Conservation (phyloP, 768 basidiomycete genomes). For the Tricholoma bakamatsutake region DNA sequence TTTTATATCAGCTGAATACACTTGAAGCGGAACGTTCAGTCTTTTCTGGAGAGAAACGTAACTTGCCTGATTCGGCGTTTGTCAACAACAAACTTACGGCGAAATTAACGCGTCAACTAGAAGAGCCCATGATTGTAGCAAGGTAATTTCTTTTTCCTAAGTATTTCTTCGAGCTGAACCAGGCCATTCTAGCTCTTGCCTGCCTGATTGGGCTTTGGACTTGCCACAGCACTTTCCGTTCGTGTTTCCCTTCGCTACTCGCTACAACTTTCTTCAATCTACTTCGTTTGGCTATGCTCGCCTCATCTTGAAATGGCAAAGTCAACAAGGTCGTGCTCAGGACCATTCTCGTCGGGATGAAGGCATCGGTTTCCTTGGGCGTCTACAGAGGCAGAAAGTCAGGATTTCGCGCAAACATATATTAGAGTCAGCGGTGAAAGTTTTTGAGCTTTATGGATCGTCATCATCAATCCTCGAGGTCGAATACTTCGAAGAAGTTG, state of each 20-base stretch:
- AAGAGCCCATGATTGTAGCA: constrained; percentile 98
- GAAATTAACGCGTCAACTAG: constrained; percentile 93
- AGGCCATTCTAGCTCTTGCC: constrained; percentile 61
- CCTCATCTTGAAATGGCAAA: constrained; percentile 92
- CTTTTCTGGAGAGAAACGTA: constrained; percentile 45
- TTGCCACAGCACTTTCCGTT: constrained; percentile 96
- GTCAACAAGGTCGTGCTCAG: constrained; percentile 74
- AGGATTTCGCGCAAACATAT: constrained; percentile 93
- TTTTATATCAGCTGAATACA: constrained; percentile 77
- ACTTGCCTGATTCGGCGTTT: constrained; percentile 77
- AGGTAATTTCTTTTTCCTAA: constrained; percentile 49
- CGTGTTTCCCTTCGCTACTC: constrained; percentile 97
- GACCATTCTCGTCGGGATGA: constrained; percentile 83
- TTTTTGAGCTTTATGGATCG: constrained; percentile 94
- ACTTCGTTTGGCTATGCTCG: constrained; percentile 98
- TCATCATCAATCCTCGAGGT: constrained; percentile 93
- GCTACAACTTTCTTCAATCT: constrained; percentile 95
- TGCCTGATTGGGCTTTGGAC: constrained; percentile 97
- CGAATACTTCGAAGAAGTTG: constrained; percentile 98
- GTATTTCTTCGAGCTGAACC: constrained; percentile 2
- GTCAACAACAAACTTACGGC: constrained; percentile 98
- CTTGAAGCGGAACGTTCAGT: constrained; percentile 59
- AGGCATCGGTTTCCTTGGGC: constrained; percentile 86
- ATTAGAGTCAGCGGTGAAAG: constrained; percentile 93
- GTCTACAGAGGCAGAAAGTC: constrained; percentile 93